These are phyloP conservation scores for Russula griseocarnosa DNA, from an alignment of 768 basidiomycete species.

Conservation along the genomic window DNA sequence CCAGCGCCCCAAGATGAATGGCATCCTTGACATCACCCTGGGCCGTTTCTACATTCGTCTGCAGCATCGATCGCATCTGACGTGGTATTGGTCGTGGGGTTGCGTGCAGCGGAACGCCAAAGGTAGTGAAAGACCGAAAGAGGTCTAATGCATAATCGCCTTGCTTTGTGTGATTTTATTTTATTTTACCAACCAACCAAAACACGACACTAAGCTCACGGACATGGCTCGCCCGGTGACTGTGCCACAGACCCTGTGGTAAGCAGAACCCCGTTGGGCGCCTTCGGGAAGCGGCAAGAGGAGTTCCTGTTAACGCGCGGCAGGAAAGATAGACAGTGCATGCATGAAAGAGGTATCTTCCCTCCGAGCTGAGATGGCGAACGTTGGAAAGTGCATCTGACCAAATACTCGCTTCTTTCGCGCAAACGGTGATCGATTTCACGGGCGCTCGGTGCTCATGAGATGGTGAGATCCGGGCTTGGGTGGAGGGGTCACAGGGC, in stretches of 20 bases:
- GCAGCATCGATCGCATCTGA: neutral
- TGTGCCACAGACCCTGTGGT: slow-evolving; percentile 25
- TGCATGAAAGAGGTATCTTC: slow-evolving; percentile 21
- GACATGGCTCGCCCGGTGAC: slow-evolving; percentile 20
- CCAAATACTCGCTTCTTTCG: slow-evolving; percentile 21
- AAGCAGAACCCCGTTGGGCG: slow-evolving; percentile 22
- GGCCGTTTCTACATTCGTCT: neutral
- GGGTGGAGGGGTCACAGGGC: slow-evolving; percentile 1
- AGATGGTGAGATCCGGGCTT: slow-evolving; percentile 18
- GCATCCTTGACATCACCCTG: slow-evolving; percentile 19
- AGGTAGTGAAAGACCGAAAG: slow-evolving; percentile 10
- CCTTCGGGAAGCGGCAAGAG: slow-evolving; percentile 12
- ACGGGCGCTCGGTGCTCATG: slow-evolving; percentile 5
- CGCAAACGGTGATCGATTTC: slow-evolving; percentile 24
- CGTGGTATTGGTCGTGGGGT: neutral
- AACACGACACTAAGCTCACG: slow-evolving; percentile 23
- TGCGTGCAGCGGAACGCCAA: slow-evolving; percentile 19
- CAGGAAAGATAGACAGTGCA: slow-evolving; percentile 19
- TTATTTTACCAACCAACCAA: slow-evolving; percentile 13
- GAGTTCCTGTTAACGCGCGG: slow-evolving; percentile 12
- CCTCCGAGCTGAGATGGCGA: slow-evolving; percentile 21
- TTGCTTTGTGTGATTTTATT: slow-evolving; percentile 13
- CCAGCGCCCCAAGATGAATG: slow-evolving; percentile 5
- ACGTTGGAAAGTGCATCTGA: slow-evolving; percentile 17
- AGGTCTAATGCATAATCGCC: slow-evolving; percentile 18